These are phyloP conservation scores for Zymoseptoria passerinii DNA, from an alignment of 2,329 filamentous ascomycete species.

Conservation along the genomic window DNA sequence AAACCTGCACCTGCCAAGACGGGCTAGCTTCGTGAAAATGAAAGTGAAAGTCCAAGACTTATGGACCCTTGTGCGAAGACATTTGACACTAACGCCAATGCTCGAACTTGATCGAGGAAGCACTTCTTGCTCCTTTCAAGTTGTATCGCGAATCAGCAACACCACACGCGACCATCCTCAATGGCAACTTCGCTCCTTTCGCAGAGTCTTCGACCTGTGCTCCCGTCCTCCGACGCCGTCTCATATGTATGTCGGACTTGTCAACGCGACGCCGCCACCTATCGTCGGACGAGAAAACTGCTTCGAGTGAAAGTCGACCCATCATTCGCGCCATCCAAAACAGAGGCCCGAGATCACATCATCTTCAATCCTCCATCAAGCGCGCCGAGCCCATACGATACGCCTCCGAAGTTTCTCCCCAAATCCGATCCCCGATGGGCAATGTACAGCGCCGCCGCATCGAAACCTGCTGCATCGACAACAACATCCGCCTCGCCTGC, in stretches of 20 bases:
- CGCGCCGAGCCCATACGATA: conserved; percentile 55
- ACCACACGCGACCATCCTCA: conserved; percentile 14
- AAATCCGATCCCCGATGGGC: conserved; percentile 44
- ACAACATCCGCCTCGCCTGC: conserved; percentile 9
- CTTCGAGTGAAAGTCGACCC: conserved; percentile 38
- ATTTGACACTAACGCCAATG: background rate
- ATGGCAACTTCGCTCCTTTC: conserved; percentile 18
- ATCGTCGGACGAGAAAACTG: conserved; percentile 40
- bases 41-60: background rate
- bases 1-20: background rate
- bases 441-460: conserved; percentile 8
- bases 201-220: conserved; percentile 15
- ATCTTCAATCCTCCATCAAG: conserved; percentile 60
- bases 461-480: conserved; percentile 14
- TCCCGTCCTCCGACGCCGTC: conserved; percentile 14
- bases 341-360: conserved; percentile 44
- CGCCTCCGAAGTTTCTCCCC: conserved; percentile 57
- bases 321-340: conserved; percentile 32
- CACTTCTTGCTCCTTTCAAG: conserved; percentile 4
- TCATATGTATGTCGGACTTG: conserved; percentile 25
- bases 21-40: background rate
- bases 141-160: background rate
- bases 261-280: conserved; percentile 37
- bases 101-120: background rate
- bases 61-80: background rate